phyloP scores from a whole-genome alignment of 352 stramenopile species.

The Phytopythium chamaehyphon region DNA sequence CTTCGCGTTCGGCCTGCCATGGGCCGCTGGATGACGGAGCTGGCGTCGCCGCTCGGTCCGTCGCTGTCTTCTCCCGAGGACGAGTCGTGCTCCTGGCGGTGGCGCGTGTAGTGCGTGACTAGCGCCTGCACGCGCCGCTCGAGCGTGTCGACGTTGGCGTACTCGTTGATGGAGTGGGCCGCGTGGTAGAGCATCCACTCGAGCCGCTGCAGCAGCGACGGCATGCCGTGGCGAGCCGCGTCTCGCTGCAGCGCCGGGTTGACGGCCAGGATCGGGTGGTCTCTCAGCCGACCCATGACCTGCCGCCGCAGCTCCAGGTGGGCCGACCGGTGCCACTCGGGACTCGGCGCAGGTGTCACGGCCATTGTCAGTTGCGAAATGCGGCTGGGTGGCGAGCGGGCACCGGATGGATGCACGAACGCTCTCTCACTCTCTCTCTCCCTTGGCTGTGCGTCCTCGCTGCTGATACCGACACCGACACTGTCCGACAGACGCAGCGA shows the following conservation, averaged over 20 bases:
- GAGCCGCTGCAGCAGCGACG: slow-evolving; percentile 62
- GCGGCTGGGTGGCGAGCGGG: neutral
- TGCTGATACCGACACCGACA: too few relatives aligned
- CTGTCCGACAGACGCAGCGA: too few relatives aligned
- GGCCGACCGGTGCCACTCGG: slow-evolving; percentile 26
- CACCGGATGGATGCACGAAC: too few relatives aligned
- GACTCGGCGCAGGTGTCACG: neutral
- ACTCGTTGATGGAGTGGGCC: slow-evolving; percentile 59
- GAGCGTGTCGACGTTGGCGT: slow-evolving; percentile 54
- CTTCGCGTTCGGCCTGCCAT: neutral
- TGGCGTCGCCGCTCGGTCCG: neutral
- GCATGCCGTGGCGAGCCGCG: slow-evolving; percentile 13
- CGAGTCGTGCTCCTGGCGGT: slow-evolving; percentile 9
- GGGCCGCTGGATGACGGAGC: neutral
- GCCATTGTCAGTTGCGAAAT: neutral
- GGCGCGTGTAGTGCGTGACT: slow-evolving; percentile 56
- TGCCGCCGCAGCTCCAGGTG: slow-evolving; percentile 42
- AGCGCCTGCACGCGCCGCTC: slow-evolving; percentile 70
- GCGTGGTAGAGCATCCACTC: slow-evolving; percentile 78
- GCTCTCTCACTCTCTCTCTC: too few relatives aligned
- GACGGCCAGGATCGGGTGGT: slow-evolving; percentile 21
- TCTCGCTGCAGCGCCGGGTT: slow-evolving; percentile 9
- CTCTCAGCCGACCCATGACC: slow-evolving; percentile 44
- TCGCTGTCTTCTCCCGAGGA: slow-evolving; percentile 13
- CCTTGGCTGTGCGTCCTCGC: too few relatives aligned